Conservation (phyloP, 495 filamentous ascomycete genomes). For the Darksidea phi region DNA sequence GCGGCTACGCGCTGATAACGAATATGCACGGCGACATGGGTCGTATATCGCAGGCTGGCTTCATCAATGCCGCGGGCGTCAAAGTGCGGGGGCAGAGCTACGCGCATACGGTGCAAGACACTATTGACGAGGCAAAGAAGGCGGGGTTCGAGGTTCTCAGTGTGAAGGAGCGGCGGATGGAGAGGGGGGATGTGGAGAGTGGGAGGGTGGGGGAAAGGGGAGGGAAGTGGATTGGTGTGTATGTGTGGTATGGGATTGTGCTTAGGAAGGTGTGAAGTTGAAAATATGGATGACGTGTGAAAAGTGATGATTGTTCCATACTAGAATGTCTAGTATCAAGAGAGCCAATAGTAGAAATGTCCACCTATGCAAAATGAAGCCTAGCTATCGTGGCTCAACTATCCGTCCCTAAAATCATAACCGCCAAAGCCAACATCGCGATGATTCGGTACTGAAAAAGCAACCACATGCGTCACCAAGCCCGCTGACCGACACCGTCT, state of each 20-base stretch:
- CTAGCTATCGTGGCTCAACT: too few relatives aligned
- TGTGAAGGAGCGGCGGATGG: slow-evolving; percentile 53
- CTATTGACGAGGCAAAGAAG: slow-evolving; percentile 54
- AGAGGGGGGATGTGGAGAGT: slow-evolving; percentile 49
- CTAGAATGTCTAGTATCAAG: too few relatives aligned
- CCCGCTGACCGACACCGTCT: too few relatives aligned
- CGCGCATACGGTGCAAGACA: slow-evolving; percentile 55
- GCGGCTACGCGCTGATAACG: slow-evolving; percentile 60
- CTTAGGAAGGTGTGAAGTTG: slow-evolving; percentile 57
- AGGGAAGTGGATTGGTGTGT: slow-evolving; percentile 66
- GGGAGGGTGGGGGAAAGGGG: slow-evolving; percentile 56
- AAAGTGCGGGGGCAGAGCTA: slow-evolving; percentile 66
- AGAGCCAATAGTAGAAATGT: too few relatives aligned
- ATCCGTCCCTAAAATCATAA: too few relatives aligned
- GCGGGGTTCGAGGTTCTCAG: slow-evolving; percentile 54
- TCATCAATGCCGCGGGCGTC: slow-evolving; percentile 53
- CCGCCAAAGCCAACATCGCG: too few relatives aligned
- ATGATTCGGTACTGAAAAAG: too few relatives aligned
- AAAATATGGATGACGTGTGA: too few relatives aligned
- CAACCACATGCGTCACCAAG: too few relatives aligned
- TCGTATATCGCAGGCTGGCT: slow-evolving; percentile 61
- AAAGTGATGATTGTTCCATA: too few relatives aligned
- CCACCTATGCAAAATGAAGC: too few relatives aligned
- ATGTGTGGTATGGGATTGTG: slow-evolving; percentile 65
- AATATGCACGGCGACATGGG: slow-evolving; percentile 78